Evolutionary conservation across 2,329 filamentous ascomycete species (phyloP), one percentile per base, ranked within the genome.

Genomic region (Pseudonectria foliicola): DNA sequence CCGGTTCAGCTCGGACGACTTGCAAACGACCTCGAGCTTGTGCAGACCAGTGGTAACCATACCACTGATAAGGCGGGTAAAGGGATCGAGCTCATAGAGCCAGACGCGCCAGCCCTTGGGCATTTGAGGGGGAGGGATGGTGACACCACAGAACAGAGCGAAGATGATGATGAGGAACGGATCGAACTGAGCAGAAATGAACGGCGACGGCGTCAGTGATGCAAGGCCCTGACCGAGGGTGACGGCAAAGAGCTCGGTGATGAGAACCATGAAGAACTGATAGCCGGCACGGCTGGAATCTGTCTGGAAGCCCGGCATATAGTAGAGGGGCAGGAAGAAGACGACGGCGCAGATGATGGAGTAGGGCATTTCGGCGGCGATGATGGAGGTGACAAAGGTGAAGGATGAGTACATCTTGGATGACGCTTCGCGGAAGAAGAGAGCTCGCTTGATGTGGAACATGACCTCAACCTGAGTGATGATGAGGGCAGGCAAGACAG

Each of bases 301-400:
- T 3, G 59, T 52, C 48, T 81, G 75, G 56, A 94, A 77, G 0
- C 84, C 85, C 0, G 86, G 84, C 55, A 92, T 82, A 61, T 82
- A 94, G 70, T 94, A 94, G 4, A 94, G 60, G 0, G 83, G 85
- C 2, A 93, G 53, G 69, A 84, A 95, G 70, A 93, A 93, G 37
- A 65, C 68, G 7, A 92, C 77, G 1, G 85, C 80, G 57, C 86
- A 93, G 29, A 95, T 60, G 12, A 93, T 66, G 26, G 76, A 82
- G 68, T 93, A 94, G 0, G 88, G 88, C 55, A 93, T 72, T 60
- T 95, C 88, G 18, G 85, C 85, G 6, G 88, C 54, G n/a, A 90
- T 73, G 67, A 92, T 83, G 24, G 81, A 79, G 1, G 82, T 62
- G 0, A 81, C 80, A 50, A 95, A 95, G 2, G 83, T 83, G 41